Evolutionary conservation across 139 green algal species (phyloP).

Genomic region (Chlamydomonas applanata): DNA sequence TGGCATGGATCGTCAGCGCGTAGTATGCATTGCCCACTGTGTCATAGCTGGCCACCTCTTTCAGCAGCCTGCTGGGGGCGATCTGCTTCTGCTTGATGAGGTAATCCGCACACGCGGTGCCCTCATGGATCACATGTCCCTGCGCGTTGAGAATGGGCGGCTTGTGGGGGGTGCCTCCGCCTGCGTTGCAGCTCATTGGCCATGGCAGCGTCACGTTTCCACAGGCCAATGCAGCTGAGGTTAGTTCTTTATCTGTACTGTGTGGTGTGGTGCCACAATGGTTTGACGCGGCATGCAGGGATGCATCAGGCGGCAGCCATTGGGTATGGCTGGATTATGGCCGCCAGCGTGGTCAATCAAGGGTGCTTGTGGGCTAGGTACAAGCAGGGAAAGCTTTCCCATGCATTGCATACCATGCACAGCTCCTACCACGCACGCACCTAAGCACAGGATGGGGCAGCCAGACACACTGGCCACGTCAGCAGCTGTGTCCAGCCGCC

Average conservation of each 20-base stretch:
- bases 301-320: no score
- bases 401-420: no score
- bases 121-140: constrained; percentile 75
- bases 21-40: constrained; percentile 88
- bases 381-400: no score
- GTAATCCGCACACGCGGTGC: constrained; percentile 62
- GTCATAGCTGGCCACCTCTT: constrained; percentile 78
- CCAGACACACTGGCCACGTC: constrained; percentile 2
- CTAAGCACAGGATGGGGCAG: constrained; percentile 19
- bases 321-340: no score
- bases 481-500: constrained; percentile 5
- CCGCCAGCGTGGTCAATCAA: no score
- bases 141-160: constrained; percentile 50
- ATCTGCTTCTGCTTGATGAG: constrained; percentile 52
- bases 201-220: no score
- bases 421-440: neutral
- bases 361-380: no score
- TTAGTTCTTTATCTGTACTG: no score
- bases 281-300: no score
- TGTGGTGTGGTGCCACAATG: no score
- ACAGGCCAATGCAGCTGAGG: no score
- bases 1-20: constrained; percentile 68
- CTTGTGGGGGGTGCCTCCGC: constrained; percentile 84
- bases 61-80: constrained; percentile 42
- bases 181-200: neutral